Evolutionary conservation across 2,329 filamentous ascomycete genomes (phyloP).

Genomic region (Neofusicoccum sp.): DNA sequence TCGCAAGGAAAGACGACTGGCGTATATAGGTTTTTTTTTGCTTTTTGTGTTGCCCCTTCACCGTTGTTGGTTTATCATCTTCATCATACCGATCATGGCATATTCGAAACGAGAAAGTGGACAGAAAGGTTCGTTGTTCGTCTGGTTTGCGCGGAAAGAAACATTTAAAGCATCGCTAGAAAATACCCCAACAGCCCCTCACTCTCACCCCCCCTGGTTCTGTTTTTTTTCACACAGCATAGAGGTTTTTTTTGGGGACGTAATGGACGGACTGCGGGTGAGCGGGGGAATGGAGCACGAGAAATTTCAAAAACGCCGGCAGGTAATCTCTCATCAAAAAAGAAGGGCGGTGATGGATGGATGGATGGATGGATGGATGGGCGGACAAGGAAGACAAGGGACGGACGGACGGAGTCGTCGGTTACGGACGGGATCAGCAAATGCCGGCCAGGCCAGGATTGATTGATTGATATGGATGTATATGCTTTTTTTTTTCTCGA

Average conservation of each 20-base stretch:
- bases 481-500: neutral
- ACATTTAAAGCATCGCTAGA: constrained; percentile 11
- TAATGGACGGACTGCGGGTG: neutral
- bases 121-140: neutral
- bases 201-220: neutral
- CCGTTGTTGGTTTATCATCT: neutral
- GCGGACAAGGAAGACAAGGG: too few relatives aligned
- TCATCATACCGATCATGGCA: constrained; percentile 4
- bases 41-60: neutral
- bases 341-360: too few relatives aligned
- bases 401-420: neutral
- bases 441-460: neutral
- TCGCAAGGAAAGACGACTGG: constrained; percentile 6
- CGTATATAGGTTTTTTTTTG: constrained; percentile 8
- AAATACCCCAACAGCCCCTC: constrained; percentile 1
- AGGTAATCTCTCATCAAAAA: neutral
- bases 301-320: neutral
- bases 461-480: neutral
- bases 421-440: neutral
- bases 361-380: too few relatives aligned
- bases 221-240: neutral
- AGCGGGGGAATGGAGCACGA: neutral
- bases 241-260: constrained; percentile 7
- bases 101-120: neutral
- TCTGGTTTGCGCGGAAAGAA: neutral